Base-by-base conservation (phyloP, 495 filamentous ascomycete genomes). In the Schizothecium vesticola region DNA sequence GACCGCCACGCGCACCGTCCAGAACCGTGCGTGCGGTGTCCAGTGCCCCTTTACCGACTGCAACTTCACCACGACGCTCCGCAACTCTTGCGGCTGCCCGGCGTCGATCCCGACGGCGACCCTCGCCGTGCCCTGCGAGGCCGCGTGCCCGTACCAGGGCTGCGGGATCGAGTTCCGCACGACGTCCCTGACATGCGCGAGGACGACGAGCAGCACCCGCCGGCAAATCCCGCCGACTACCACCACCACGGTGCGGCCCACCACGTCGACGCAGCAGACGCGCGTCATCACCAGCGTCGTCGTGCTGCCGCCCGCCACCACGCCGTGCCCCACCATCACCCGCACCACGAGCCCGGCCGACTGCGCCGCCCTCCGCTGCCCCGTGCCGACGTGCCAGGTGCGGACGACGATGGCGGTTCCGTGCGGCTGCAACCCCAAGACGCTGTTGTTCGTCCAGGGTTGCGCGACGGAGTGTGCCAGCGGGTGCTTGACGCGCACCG, bases 321-420 rank as follows among this genome's bases (percentile, higher is more conserved):
- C 69, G 3, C 71, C 75, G 31, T 82, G 80, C 73, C 80, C 80
- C 23, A 79, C 75, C 10, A 74, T 81, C 60, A 79, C 77, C 36
- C 73, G 72, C 65, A 80, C 78, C 11, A 81, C 80, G 8, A 71
- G 72, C 23, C 80, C 80, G 13, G 74, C 67, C 61, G 73, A 74
- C 64, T 82, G 80, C 71, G 43, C 74, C n/a, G 71, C 73, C 9
- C 73, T 82, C 31, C 75, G 75, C 10, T 82, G 79, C 73, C 78
- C 80, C 0, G 72, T 80, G 56, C 80, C 80, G 10, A 81, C 75
- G 3, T 82, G 80, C 70, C 75, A 74, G 25, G 69, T 74, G 5
- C 56, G 73, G 57, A 60, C 74, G 36, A 73, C 75, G 8, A 51
- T 80, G 67, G 21, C 71, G 31, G 60, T 83, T 8, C 80, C 80